These are phyloP conservation scores for Nitzschia putrida DNA, from an alignment of 108 stramenopile genomes.

Conservation along the genomic window DNA sequence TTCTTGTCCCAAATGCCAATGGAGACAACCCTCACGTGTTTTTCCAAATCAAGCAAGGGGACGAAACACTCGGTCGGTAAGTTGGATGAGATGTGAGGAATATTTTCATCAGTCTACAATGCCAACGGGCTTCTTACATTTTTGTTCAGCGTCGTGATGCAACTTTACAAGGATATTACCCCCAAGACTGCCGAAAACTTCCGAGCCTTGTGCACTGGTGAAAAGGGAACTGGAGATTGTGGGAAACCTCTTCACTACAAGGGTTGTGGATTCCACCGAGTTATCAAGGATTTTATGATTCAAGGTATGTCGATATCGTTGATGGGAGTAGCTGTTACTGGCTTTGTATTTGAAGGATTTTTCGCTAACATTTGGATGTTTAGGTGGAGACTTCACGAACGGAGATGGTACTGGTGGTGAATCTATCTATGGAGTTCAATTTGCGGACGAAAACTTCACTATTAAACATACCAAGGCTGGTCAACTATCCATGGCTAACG, in stretches of 20 bases:
- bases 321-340: no score
- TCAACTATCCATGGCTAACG: conserved; percentile 81
- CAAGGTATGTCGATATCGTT: conserved; percentile 39
- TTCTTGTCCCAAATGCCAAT: conserved; percentile 66
- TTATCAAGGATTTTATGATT: conserved; percentile 94
- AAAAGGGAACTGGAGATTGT: conserved; percentile 69
- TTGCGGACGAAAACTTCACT: conserved; percentile 87
- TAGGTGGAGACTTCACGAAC: conserved; percentile 89
- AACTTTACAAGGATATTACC: conserved; percentile 87
- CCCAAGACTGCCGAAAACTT: conserved; percentile 99
- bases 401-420: conserved; percentile 92
- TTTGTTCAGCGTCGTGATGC: conserved; percentile 66
- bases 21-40: conserved; percentile 90
- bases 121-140: not conserved
- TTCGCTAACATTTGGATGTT: no score
- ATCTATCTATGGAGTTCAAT: conserved; percentile 93
- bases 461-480: conserved; percentile 86
- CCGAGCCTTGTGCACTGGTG: conserved; percentile 92
- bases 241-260: conserved; percentile 92
- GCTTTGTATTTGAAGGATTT: no score
- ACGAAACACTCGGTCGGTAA: conserved; percentile 65
- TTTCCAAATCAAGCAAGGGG: conserved; percentile 90
- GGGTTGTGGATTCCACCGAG: conserved; percentile 90
- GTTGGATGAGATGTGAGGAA: not conserved
- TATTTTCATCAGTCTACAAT: not conserved